A percentile compares a stretch with the other conserved stretches of the same genome.
Conservation (phyloP, 805 yeast species). For the Yarrowia bubula region DNA sequence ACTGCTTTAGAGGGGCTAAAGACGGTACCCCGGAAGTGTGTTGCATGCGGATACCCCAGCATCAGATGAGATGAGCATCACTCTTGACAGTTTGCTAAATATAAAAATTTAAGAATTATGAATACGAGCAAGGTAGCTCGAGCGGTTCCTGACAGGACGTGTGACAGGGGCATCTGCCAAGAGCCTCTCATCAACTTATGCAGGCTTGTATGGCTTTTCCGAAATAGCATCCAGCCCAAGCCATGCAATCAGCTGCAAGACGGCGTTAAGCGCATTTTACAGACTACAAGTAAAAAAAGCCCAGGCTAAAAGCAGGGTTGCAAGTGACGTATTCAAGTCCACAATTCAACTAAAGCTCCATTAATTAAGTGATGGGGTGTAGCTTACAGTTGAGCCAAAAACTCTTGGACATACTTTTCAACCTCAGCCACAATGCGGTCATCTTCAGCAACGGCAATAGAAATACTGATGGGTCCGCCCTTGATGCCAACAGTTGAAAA, state of each 20-base stretch:
- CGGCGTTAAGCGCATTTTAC: neutral
- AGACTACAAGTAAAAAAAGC: neutral
- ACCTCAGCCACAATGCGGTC: neutral
- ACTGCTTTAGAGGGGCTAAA: too few species aligned
- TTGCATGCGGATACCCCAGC: neutral
- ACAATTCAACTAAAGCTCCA: neutral
- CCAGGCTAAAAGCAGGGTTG: too few species aligned
- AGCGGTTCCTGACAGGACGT: neutral
- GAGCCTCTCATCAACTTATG: neutral
- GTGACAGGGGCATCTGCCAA: neutral
- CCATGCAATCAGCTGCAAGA: neutral
- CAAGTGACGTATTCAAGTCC: too few species aligned
- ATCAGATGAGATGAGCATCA: neutral
- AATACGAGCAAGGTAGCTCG: neutral
- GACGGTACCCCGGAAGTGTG: too few species aligned
- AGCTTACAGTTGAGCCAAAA: neutral
- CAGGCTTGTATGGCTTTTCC: neutral
- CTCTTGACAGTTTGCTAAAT: neutral
- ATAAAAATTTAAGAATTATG: neutral
- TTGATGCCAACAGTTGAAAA: constrained; percentile 12
- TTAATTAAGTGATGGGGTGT: too few species aligned
- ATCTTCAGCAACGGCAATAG: constrained; percentile 16
- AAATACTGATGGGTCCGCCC: constrained; percentile 9
- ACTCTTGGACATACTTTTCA: neutral
- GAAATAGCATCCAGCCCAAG: too few species aligned